Evolutionary conservation across 176 grass and related monocot species (phyloP).

Genomic region (Aechmea fasciata): DNA sequence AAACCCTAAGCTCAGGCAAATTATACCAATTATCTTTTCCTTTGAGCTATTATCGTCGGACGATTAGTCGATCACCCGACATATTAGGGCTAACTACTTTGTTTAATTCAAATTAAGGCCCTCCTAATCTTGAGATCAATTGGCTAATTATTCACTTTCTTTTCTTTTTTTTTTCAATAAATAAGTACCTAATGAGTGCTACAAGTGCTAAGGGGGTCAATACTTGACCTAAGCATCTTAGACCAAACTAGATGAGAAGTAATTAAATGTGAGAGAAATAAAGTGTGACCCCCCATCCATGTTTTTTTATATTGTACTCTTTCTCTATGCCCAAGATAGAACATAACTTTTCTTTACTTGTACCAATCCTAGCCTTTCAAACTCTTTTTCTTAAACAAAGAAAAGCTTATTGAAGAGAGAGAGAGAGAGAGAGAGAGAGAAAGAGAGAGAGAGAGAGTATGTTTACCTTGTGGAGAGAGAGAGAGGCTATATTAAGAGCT

Average conservation of each 20-base stretch:
- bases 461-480: neutral
- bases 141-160: no score
- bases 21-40: no score
- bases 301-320: neutral
- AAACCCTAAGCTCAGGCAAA: no score
- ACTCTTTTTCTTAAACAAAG: neutral
- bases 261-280: neutral
- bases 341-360: neutral
- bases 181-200: neutral
- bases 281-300: neutral
- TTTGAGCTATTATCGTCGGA: no score
- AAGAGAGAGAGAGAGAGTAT: neutral
- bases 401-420: neutral
- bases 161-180: neutral
- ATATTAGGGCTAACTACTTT: no score
- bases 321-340: slow-evolving; percentile 3
- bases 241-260: neutral
- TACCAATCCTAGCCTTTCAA: neutral
- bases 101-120: no score
- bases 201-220: neutral
- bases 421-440: neutral
- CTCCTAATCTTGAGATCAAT: no score
- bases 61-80: no score
- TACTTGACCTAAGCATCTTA: neutral
- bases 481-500: no score